phyloP scores from a whole-genome alignment of 78 protist species.

The Emiliania huxleyi region DNA sequence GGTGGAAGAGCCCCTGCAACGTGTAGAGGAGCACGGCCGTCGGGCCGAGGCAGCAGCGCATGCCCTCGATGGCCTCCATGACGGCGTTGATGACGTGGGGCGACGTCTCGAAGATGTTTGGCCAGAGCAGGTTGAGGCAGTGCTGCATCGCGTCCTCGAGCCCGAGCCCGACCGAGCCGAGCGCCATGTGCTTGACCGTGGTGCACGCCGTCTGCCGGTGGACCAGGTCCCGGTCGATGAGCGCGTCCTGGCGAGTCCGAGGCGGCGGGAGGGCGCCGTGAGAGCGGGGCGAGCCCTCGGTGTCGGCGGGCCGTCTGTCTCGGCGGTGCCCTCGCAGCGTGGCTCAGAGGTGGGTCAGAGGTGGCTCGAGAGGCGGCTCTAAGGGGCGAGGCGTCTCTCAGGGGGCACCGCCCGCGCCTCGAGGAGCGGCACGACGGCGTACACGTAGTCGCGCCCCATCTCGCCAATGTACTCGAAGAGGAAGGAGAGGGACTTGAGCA shows the following conservation, averaged over 20 bases:
- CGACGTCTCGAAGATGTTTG: slow-evolving; percentile 97
- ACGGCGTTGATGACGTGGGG: slow-evolving; percentile 98
- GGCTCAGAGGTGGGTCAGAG: too few relatives aligned
- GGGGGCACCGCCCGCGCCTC: too few relatives aligned
- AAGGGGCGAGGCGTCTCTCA: too few relatives aligned
- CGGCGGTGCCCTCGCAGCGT: too few relatives aligned
- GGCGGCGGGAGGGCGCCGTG: too few relatives aligned
- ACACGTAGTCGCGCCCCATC: slow-evolving; percentile 91
- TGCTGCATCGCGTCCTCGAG: slow-evolving; percentile 96
- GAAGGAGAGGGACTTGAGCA: slow-evolving; percentile 95
- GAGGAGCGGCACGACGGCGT: slow-evolving; percentile 93
- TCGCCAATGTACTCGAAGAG: slow-evolving; percentile 97
- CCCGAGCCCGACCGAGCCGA: slow-evolving; percentile 87
- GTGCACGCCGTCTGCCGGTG: slow-evolving; percentile 96
- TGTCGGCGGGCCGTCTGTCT: too few relatives aligned
- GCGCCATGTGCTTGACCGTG: slow-evolving; percentile 70
- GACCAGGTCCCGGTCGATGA: slow-evolving; percentile 95
- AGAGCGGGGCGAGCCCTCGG: too few relatives aligned
- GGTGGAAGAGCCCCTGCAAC: slow-evolving; percentile 74
- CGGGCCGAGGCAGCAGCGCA: slow-evolving; percentile 92
- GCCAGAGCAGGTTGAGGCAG: slow-evolving; percentile 97
- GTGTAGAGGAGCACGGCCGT: slow-evolving; percentile 77
- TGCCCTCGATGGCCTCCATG: slow-evolving; percentile 95
- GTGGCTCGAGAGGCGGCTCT: too few relatives aligned
- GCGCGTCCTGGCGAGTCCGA: too few relatives aligned